A percentile compares a stretch with the other conserved stretches of the same genome.
Conservation (phyloP, 2,329 filamentous ascomycete genomes). For the Aspergillus awamori region DNA sequence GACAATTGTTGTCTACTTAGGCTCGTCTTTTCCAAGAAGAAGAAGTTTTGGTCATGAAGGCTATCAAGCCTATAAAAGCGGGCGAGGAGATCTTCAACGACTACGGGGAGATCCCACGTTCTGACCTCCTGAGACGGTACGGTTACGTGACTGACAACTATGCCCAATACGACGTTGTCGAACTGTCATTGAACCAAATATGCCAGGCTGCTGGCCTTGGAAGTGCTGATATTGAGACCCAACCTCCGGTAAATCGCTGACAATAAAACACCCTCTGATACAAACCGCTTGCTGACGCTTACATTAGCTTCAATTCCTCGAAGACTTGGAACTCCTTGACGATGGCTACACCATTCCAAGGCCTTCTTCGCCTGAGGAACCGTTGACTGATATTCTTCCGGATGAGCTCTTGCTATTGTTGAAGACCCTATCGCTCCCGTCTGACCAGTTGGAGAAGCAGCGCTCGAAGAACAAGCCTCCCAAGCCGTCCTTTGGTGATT, state of each 20-base stretch:
- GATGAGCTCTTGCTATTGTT: constrained; percentile 45
- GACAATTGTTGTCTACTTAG: constrained; percentile 30
- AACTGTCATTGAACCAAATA: constrained; percentile 68
- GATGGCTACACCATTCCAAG: constrained; percentile 68
- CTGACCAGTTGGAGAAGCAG: constrained; percentile 38
- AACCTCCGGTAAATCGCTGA: constrained; percentile 34
- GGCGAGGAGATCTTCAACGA: constrained; percentile 86
- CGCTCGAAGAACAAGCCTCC: constrained; percentile 41
- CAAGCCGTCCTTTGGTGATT: constrained; percentile 33
- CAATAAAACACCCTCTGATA: neutral
- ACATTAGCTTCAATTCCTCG: constrained; percentile 56
- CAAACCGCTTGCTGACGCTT: constrained; percentile 17
- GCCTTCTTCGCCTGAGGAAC: constrained; percentile 27
- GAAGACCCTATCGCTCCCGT: constrained; percentile 36
- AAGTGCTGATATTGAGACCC: constrained; percentile 31
- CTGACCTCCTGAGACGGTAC: constrained; percentile 80
- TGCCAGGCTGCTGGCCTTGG: constrained; percentile 43
- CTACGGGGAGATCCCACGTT: constrained; percentile 81
- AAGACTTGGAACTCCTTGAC: constrained; percentile 67
- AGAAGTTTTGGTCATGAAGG: constrained; percentile 67
- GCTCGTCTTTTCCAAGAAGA: constrained; percentile 65
- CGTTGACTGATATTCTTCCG: constrained; percentile 40
- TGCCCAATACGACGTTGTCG: constrained; percentile 77
- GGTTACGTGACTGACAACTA: constrained; percentile 85
- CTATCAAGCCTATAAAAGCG: constrained; percentile 67